phyloP scores from a whole-genome alignment of 2,329 filamentous ascomycete species.

The Ophiostoma pallidulum region DNA sequence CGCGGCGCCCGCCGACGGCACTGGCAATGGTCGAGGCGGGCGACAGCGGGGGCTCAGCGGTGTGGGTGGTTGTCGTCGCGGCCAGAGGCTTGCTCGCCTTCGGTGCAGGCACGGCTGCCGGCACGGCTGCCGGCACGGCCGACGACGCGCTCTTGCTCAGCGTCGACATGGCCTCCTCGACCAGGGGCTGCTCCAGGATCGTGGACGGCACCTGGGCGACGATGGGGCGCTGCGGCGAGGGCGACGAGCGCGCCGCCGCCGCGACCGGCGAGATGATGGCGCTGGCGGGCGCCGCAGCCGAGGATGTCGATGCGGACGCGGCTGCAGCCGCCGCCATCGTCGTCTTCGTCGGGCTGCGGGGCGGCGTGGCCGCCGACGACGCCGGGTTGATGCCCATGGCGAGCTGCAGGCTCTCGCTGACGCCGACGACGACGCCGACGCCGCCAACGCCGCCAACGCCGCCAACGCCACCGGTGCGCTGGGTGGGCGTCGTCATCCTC shows the following conservation, averaged over 20 bases:
- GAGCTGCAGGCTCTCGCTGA: constrained; percentile 33
- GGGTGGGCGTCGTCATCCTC: too few relatives aligned
- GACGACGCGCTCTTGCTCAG: constrained; percentile 14
- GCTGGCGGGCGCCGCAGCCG: neutral
- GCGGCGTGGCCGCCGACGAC: constrained; percentile 38
- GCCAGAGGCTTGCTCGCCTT: neutral
- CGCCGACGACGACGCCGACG: constrained; percentile 20
- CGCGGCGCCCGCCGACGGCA: constrained; percentile 20
- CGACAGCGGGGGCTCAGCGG: constrained; percentile 10
- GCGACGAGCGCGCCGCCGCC: constrained; percentile 25
- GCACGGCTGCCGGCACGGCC: constrained; percentile 12
- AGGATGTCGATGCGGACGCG: neutral
- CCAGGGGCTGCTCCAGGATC: constrained; percentile 41
- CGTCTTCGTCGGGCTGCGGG: constrained; percentile 47
- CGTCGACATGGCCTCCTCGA: constrained; percentile 33
- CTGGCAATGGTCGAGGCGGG: neutral
- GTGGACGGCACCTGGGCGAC: constrained; percentile 47
- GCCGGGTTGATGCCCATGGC: constrained; percentile 31
- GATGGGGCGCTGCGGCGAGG: constrained; percentile 40
- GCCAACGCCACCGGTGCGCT: too few relatives aligned
- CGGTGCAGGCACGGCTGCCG: constrained; percentile 4
- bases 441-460: constrained; percentile 50
- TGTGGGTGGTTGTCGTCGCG: constrained; percentile 5
- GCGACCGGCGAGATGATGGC: constrained; percentile 6
- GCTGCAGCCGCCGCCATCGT: constrained; percentile 11